Conservation (phyloP, 495 filamentous ascomycete genomes). For the Penicillium soppii region DNA sequence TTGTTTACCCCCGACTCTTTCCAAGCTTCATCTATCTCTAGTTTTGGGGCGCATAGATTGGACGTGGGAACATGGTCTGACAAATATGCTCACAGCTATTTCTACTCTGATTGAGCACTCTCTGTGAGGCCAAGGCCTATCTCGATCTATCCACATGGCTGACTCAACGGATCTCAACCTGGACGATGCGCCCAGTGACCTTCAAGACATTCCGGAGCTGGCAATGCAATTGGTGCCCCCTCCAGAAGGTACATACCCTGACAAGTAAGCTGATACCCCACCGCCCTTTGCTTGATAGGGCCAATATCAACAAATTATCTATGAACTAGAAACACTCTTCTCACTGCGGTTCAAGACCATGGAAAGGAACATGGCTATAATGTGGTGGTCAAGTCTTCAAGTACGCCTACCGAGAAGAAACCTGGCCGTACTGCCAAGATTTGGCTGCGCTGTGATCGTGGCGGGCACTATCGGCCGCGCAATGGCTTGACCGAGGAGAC, state of each 20-base stretch:
- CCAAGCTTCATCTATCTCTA: constrained; percentile 4
- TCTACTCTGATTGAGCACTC: constrained; percentile 3
- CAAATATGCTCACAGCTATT: constrained; percentile 10
- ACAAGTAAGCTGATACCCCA: constrained; percentile 34
- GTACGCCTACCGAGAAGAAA: constrained; percentile 48
- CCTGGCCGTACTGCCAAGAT: constrained; percentile 47
- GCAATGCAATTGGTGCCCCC: constrained; percentile 45
- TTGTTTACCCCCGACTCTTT: constrained; percentile 22
- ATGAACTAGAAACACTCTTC: constrained; percentile 32
- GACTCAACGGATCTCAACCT: constrained; percentile 45
- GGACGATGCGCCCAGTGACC: constrained; percentile 46
- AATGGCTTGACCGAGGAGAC: constrained; percentile 52
- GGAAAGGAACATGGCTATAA: constrained; percentile 49
- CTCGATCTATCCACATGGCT: constrained; percentile 32
- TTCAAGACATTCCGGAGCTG: constrained; percentile 49
- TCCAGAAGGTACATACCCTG: constrained; percentile 46
- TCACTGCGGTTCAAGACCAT: constrained; percentile 44
- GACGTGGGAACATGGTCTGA: constrained; percentile 19
- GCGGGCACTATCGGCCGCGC: constrained; percentile 49
- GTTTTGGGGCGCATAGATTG: neutral
- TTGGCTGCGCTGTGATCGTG: constrained; percentile 51
- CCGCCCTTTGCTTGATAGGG: neutral
- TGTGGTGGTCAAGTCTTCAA: constrained; percentile 50
- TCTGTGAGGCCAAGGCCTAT: constrained; percentile 11
- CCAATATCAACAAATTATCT: neutral